Evolutionary conservation across 352 stramenopile species (phyloP).

Genomic region (Phytophthora multivora): DNA sequence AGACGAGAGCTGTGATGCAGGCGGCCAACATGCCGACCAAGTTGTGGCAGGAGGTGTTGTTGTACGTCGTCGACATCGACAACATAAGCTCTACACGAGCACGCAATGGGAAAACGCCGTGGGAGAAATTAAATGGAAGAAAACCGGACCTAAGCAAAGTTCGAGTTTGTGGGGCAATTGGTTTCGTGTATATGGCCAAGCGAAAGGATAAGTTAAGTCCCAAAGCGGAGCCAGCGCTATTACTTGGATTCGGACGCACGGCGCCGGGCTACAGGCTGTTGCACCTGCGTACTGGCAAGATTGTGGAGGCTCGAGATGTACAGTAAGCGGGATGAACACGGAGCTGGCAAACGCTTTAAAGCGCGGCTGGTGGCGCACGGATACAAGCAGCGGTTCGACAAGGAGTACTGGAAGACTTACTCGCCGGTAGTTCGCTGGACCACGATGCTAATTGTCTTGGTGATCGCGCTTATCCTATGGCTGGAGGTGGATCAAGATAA

Average conservation of each 20-base stretch:
- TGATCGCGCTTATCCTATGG: background rate
- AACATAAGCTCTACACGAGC: background rate
- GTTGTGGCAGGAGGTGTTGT: constrained; percentile 5
- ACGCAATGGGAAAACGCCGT: background rate
- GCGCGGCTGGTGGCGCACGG: too few species aligned
- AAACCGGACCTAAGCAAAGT: background rate
- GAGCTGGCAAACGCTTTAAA: background rate
- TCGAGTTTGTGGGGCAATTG: background rate
- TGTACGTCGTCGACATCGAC: too few species aligned
- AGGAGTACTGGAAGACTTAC: background rate
- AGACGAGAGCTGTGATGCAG: constrained; percentile 13
- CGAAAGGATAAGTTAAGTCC: background rate
- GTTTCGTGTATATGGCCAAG: constrained; percentile 2
- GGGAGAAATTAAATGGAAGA: constrained; percentile 16
- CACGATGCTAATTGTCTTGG: constrained; percentile 3
- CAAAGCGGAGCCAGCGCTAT: background rate
- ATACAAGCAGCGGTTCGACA: constrained; percentile 1
- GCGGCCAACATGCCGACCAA: background rate
- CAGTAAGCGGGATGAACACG: background rate
- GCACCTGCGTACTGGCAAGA: background rate
- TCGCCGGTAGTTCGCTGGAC: background rate
- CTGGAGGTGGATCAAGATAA: background rate
- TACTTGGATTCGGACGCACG: background rate
- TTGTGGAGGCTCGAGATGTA: background rate
- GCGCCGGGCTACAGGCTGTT: background rate